Base-by-base conservation (phyloP, 176 grass and related monocot genomes). In the Triticum urartu region DNA sequence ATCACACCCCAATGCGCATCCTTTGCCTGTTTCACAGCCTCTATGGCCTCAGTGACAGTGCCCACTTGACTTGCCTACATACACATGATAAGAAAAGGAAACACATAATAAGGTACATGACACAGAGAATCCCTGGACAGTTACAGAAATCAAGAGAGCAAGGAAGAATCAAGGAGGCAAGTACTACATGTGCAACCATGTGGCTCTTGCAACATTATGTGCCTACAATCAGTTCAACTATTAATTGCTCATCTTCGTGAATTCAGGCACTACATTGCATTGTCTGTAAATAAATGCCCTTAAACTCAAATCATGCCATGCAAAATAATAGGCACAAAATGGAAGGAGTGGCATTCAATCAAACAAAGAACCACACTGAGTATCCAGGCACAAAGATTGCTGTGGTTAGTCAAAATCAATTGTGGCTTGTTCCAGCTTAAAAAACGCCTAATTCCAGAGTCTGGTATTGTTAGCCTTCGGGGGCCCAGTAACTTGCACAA, bases 1-100 rank as follows among this genome's bases (percentile, higher is more conserved):
- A 96, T 92, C 77, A 96, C 92, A 79, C 89, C 94, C 97, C 97
- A 99, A 34, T 99, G 87, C 81, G 92, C 92, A 90, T 96, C 93
- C 78, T 99, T 96, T 68, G 97, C 94, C 84, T 99, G 94, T 79
- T 96, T 99, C 61, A 96, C 94, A 71, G 93, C 92, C 90, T 99
- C 97, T 91, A 99, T 94, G 43, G 92, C 97, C 80, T 99, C 94
- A 6, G 92, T 99, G 68, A 99, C 89, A 24, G 94, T 99, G 72
- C 97, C 97, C 59, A 99, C 94, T 80, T 99, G 94, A 90, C 91
- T 99, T 88, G 81, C 81, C 97, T 99, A 87, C 72, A 89, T 78
- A 86, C 75, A 11, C 34, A 38, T 70, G 34, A 38, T 11, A 68
- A 83, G 14, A 54, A 73, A 82, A 72, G 78, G 64, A 34, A 32